phyloP scores from a whole-genome alignment of 805 yeast genomes.

The Yarrowia porcina region DNA sequence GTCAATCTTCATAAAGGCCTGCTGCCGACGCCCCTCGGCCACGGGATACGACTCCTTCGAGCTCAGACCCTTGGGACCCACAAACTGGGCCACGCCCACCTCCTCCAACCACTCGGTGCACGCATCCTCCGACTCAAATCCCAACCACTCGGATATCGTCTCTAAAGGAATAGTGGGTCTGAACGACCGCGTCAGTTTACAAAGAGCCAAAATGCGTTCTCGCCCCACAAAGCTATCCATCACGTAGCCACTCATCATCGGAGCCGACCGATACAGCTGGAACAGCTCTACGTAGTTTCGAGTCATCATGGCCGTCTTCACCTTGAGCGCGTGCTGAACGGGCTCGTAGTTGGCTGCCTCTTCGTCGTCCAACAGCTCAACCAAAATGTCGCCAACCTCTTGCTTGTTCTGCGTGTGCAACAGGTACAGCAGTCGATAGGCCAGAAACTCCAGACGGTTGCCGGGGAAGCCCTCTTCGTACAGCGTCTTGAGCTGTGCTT shows the following conservation, averaged over 20 bases:
- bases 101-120: constrained; percentile 45
- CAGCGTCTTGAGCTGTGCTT: constrained; percentile 66
- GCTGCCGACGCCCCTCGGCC: constrained; percentile 42
- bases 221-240: constrained; percentile 54
- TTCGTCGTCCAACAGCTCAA: constrained; percentile 26
- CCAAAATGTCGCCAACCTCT: constrained; percentile 50
- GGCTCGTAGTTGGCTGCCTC: constrained; percentile 30
- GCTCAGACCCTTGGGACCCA: constrained; percentile 28
- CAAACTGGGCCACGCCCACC: constrained; percentile 41
- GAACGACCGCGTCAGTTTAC: constrained; percentile 55
- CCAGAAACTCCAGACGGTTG: constrained; percentile 58
- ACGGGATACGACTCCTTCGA: constrained; percentile 35
- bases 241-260: constrained; percentile 46
- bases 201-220: constrained; percentile 56
- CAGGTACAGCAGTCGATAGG: constrained; percentile 71
- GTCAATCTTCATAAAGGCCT: constrained; percentile 59
- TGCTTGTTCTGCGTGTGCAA: constrained; percentile 65
- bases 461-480: constrained; percentile 47
- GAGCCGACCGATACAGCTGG: constrained; percentile 42
- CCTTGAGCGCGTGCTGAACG: constrained; percentile 40
- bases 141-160: constrained; percentile 33
- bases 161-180: constrained; percentile 35
- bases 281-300: constrained; percentile 57
- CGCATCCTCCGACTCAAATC: constrained; percentile 43
- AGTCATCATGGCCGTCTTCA: constrained; percentile 39